Evolutionary conservation across 345 rosid species (phyloP).

Genomic region (Excoecaria cochinchinensis): DNA sequence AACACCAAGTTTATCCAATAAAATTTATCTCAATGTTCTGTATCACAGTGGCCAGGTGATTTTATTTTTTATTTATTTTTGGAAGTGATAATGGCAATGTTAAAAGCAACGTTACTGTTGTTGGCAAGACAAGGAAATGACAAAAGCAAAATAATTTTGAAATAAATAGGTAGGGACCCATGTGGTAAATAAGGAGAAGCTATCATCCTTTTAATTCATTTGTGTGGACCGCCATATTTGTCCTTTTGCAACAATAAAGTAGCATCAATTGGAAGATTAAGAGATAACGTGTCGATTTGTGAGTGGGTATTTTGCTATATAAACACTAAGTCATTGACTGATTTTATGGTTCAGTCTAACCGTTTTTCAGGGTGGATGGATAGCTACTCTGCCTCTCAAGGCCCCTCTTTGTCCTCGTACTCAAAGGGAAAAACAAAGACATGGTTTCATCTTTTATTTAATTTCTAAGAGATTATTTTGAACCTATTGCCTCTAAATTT

Average conservation of each 20-base stretch:
- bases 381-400: too few species aligned
- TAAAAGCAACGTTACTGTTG: not conserved
- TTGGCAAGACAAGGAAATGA: not conserved
- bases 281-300: constrained; percentile 1
- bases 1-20: too few species aligned
- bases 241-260: not conserved
- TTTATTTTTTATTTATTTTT: too few species aligned
- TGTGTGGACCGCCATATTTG: not conserved
- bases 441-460: too few species aligned
- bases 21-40: too few species aligned
- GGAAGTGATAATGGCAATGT: not conserved
- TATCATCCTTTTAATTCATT: not conserved
- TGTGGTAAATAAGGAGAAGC: not conserved
- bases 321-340: not conserved
- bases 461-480: too few species aligned
- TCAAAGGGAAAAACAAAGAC: too few species aligned
- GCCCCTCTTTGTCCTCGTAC: too few species aligned
- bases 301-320: not conserved
- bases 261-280: not conserved
- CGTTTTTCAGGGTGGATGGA: not conserved
- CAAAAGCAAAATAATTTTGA: not conserved
- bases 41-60: too few species aligned
- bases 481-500: too few species aligned
- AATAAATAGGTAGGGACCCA: constrained; percentile 1
- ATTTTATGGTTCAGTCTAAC: not conserved